These are phyloP conservation scores for Penicillium cosmopolitanum DNA, from an alignment of 495 filamentous ascomycete species.

Conservation along the genomic window DNA sequence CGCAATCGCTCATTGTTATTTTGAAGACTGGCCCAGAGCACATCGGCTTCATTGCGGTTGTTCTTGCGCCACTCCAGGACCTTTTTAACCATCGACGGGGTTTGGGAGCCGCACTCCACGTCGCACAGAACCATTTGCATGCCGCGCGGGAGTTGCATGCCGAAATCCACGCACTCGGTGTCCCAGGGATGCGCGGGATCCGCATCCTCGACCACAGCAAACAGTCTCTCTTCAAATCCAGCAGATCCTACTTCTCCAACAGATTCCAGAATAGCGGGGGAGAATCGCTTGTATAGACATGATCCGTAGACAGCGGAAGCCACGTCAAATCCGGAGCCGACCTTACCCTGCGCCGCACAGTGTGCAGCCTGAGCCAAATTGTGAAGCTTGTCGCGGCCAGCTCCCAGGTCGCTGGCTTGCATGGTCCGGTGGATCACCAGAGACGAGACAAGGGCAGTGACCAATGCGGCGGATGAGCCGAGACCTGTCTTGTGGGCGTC, in stretches of 20 bases:
- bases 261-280: conserved; percentile 68
- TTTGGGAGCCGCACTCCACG: conserved; percentile 92
- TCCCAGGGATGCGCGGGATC: conserved; percentile 68
- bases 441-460: conserved; percentile 85
- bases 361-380: conserved; percentile 93
- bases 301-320: conserved; percentile 90
- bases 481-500: conserved; percentile 94
- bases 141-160: conserved; percentile 65
- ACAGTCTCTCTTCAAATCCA: conserved; percentile 68
- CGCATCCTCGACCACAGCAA: conserved; percentile 64
- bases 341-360: conserved; percentile 94
- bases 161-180: conserved; percentile 66
- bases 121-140: conserved; percentile 88
- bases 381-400: conserved; percentile 65
- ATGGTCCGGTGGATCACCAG: conserved; percentile 79
- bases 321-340: conserved; percentile 96
- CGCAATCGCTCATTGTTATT: conserved; percentile 72
- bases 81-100: conserved; percentile 91
- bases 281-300: conserved; percentile 89
- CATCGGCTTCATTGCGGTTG: conserved; percentile 66
- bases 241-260: conserved; percentile 65
- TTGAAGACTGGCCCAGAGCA: conserved; percentile 75
- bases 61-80: conserved; percentile 80
- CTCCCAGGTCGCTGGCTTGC: conserved; percentile 58
- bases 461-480: conserved; percentile 91